Percentiles rank a stretch among this genome's conserved stretches.
Evolutionary conservation across 352 stramenopile species (phyloP).

Genomic region (Phytopythium boreale): DNA sequence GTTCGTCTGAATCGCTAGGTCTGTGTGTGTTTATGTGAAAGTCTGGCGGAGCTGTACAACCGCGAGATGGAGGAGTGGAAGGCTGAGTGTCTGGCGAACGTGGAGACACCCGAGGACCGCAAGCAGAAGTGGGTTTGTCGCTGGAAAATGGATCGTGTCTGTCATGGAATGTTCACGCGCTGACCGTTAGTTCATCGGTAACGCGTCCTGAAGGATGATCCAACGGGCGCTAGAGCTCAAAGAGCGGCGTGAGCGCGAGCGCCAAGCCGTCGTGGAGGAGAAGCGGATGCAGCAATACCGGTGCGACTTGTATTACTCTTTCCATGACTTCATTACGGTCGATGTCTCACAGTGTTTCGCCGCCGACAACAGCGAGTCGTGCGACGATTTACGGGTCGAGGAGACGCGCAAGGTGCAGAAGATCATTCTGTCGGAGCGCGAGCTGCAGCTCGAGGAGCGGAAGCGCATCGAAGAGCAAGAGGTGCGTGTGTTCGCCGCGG

Average conservation of each 20-base stretch:
- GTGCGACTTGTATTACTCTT: slow-evolving; percentile 14
- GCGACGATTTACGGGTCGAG: slow-evolving; percentile 56
- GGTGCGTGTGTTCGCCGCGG: slow-evolving; percentile 9
- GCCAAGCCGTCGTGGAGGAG: slow-evolving; percentile 60
- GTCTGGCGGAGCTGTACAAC: slow-evolving; percentile 72
- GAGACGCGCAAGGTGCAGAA: slow-evolving; percentile 65
- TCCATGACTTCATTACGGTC: too few relatives aligned
- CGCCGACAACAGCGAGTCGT: slow-evolving; percentile 43
- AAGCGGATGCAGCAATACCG: slow-evolving; percentile 77
- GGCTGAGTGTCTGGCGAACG: slow-evolving; percentile 53
- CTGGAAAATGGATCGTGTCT: too few relatives aligned
- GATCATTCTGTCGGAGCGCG: slow-evolving; percentile 55
- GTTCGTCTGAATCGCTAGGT: not conserved
- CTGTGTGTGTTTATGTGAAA: slow-evolving; percentile 11
- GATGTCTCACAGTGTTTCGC: not conserved
- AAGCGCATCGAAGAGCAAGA: slow-evolving; percentile 42
- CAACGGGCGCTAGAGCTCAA: slow-evolving; percentile 71
- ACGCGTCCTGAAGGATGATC: slow-evolving; percentile 50
- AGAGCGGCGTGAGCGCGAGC: slow-evolving; percentile 53
- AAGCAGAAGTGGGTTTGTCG: slow-evolving; percentile 57
- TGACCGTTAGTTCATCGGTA: not conserved
- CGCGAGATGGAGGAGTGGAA: slow-evolving; percentile 76
- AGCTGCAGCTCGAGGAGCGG: slow-evolving; percentile 57
- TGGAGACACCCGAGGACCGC: slow-evolving; percentile 75
- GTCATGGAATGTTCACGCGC: too few relatives aligned